Evolutionary conservation across 2,329 filamentous ascomycete genomes (phyloP).

Genomic region (Fusarium clavum): DNA sequence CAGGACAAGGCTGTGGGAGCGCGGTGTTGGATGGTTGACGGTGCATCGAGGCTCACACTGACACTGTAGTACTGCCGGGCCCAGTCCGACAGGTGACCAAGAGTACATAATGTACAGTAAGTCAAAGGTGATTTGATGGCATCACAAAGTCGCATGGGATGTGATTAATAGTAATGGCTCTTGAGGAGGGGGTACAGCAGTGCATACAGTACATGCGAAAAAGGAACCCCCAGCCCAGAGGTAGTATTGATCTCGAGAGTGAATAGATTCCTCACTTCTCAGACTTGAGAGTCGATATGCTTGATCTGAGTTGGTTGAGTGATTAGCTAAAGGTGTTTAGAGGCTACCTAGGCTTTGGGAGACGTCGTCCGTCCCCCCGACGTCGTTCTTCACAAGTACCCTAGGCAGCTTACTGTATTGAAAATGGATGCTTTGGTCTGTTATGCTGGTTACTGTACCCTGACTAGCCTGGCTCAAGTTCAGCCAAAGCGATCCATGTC

Average conservation of each 20-base stretch:
- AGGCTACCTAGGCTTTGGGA: background rate
- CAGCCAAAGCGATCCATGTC: conserved; percentile 16
- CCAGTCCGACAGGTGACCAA: conserved; percentile 21
- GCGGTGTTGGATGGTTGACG: conserved; percentile 7
- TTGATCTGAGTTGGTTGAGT: background rate
- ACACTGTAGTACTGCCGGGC: conserved; percentile 7
- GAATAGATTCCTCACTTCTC: background rate
- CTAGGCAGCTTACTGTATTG: background rate
- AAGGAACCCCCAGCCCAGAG: background rate
- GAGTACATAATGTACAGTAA: background rate
- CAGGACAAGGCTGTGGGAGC: conserved; percentile 14
- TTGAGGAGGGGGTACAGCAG: background rate
- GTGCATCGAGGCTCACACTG: conserved; percentile 14
- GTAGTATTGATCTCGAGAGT: background rate
- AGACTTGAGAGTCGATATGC: background rate
- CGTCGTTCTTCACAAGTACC: background rate
- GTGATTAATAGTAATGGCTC: background rate
- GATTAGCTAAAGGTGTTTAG: background rate
- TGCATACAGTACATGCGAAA: background rate
- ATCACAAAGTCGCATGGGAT: conserved; percentile 4
- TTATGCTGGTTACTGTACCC: conserved; percentile 27
- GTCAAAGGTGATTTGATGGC: conserved; percentile 5
- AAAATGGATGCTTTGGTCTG: background rate
- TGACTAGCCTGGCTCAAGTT: conserved; percentile 24
- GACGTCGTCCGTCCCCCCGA: background rate